phyloP scores from a whole-genome alignment of 192 early-diverging fungal genomes.

The Podila horticola region DNA sequence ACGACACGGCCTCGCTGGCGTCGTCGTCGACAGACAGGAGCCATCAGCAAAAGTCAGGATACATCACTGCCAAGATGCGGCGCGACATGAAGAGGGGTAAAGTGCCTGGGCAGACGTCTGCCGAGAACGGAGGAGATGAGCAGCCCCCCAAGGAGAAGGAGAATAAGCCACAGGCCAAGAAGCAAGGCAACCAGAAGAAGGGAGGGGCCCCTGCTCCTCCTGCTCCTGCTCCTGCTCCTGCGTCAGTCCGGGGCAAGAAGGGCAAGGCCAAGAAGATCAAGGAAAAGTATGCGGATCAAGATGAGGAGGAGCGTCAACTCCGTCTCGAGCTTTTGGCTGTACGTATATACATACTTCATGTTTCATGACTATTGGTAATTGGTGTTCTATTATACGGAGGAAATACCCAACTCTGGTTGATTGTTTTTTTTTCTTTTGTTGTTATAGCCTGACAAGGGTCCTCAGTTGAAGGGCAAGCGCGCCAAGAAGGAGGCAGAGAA shows the following conservation, averaged over 20 bases:
- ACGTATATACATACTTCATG: constrained; percentile 19
- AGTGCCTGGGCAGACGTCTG: constrained; percentile 20
- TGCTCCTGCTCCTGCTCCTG: constrained; percentile 16
- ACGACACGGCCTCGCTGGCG: constrained; percentile 44
- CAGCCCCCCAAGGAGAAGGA: constrained; percentile 41
- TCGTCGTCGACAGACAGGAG: constrained; percentile 22
- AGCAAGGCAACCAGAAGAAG: constrained; percentile 19
- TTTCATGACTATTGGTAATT: background rate
- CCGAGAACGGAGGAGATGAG: background rate
- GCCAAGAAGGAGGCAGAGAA: constrained; percentile 67
- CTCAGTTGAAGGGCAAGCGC: constrained; percentile 80
- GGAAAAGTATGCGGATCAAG: constrained; percentile 94
- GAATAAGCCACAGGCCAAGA: constrained; percentile 13
- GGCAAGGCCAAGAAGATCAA: constrained; percentile 93
- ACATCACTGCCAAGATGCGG: constrained; percentile 86
- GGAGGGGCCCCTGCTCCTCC: constrained; percentile 1
- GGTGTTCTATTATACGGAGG: background rate
- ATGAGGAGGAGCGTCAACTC: constrained; percentile 90
- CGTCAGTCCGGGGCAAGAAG: constrained; percentile 80
- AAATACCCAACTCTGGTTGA: background rate
- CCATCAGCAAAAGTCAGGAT: constrained; percentile 38
- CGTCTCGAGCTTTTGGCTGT: constrained; percentile 85
- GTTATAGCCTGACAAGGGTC: constrained; percentile 68
- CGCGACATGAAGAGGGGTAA: constrained; percentile 79
- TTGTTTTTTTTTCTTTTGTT: too few species aligned